A percentile compares a stretch with the other conserved stretches of the same genome.
These are phyloP conservation scores for Rhexocercosporidium sp. DNA, from an alignment of 2,329 filamentous ascomycete genomes.

Conservation along the genomic window DNA sequence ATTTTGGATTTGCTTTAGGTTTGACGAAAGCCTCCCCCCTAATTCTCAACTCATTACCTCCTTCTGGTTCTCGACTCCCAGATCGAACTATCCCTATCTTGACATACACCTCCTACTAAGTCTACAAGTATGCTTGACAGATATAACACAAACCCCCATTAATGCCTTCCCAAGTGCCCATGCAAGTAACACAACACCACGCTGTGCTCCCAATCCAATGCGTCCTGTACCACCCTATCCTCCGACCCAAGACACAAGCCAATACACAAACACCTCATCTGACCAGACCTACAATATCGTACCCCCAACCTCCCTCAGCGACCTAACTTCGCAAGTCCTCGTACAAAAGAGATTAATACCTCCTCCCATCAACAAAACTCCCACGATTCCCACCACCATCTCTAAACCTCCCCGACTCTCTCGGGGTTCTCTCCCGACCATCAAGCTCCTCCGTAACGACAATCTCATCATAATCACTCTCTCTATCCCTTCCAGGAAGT, in stretches of 20 bases:
- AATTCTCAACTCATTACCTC: too few species aligned
- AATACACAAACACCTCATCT: background rate
- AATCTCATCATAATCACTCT: slow-evolving; percentile 11
- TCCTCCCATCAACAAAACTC: slow-evolving; percentile 9
- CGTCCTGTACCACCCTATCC: background rate
- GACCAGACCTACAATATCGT: background rate
- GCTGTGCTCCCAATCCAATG: background rate
- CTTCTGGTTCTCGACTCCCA: too few species aligned
- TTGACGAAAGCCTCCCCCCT: too few species aligned
- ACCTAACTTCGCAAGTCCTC: background rate
- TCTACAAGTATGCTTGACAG: background rate
- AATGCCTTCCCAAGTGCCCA: background rate
- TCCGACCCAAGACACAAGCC: background rate
- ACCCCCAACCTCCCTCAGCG: background rate
- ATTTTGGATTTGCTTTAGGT: too few species aligned
- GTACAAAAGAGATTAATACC: background rate
- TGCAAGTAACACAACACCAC: background rate
- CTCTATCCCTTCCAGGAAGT: background rate
- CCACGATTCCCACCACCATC: background rate
- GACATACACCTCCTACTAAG: background rate
- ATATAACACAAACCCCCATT: background rate
- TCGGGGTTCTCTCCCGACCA: background rate
- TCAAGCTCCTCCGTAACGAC: slow-evolving; percentile 9
- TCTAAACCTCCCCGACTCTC: background rate
- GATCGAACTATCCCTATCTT: too few species aligned